Base-by-base conservation (phyloP, 106 monocot species). In the Chionographis japonica region DNA sequence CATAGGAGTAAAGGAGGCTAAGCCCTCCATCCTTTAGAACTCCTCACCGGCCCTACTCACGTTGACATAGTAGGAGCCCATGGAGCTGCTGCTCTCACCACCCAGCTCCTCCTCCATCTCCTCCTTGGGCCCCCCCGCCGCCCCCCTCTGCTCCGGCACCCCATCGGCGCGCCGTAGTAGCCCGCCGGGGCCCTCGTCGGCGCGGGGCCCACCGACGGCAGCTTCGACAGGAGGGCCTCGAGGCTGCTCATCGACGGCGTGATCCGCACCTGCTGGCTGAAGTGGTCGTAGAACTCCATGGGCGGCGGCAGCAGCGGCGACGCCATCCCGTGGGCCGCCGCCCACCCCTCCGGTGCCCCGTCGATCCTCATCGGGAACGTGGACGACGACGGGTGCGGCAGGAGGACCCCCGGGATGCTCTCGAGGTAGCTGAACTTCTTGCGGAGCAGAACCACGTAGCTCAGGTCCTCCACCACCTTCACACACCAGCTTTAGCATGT, bases 211-310 rank as follows among this genome's bases (percentile, higher is more conserved):
- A 95, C 89, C 6, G 91, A 81, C 0, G 95, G 95, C 5, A 95
- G 86, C 76, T 92, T 95, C 54, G 95, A 95, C 20, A 95, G 88
- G 12, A 95, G 69, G 1, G 88, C 95, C 68, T 95, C 91, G 37
- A 95, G 86, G 80, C 95, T 95, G 76, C 86, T 89, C 88, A 95
- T 95, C 4, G 98, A 99, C 1, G 98, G 98, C 15, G 80, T 79
- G 46, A 93, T 81, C 62, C 81, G 73, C 51, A 89, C 20, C 36
- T 75, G 84, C 27, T 69, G 79, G 62, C 51, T 37, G 11, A 37
- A 36, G 71, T 61, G 66, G 67, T 71, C 76, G 60, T 80, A 88
- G 15, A 75, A 37, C 2, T 94, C 90, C 65, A 72, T 55, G 9
- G 71, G 68, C 36, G 63, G 79, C 16, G 52, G 65, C 12, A 52